Percentiles rank a stretch among this genome's conserved stretches.
phyloP scores from a whole-genome alignment of 345 rosid genomes.

The Eucalyptus pauciflora region DNA sequence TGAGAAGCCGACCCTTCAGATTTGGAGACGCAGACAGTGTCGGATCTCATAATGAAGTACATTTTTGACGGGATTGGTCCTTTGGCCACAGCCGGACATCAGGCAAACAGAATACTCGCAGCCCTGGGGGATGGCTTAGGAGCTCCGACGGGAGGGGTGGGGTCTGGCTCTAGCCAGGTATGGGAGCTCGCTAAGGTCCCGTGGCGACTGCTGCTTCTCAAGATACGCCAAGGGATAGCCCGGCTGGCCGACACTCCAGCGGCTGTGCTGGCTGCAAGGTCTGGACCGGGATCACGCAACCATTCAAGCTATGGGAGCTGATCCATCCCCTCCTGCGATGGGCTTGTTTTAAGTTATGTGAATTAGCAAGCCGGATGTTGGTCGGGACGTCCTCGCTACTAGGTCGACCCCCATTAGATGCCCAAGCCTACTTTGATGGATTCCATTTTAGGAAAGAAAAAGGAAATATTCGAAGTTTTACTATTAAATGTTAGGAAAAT shows the following conservation, averaged over 20 bases:
- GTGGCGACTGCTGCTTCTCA: background rate
- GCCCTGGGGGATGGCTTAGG: background rate
- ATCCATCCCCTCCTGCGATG: background rate
- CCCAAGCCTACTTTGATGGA: too few relatives aligned
- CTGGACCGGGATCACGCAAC: too few relatives aligned
- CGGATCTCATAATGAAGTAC: background rate
- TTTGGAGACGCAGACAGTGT: background rate
- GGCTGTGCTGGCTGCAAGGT: too few relatives aligned
- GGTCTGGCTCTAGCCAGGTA: background rate
- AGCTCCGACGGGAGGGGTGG: background rate
- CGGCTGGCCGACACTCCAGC: background rate
- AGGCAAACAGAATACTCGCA: too few relatives aligned
- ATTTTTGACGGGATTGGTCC: background rate
- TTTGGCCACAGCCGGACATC: background rate
- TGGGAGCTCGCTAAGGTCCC: background rate
- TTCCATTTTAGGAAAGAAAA: too few relatives aligned
- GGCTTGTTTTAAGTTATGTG: background rate
- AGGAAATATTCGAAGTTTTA: accelerated
- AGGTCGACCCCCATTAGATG: accelerated
- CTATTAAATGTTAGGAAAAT: too few relatives aligned
- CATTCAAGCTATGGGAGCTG: background rate
- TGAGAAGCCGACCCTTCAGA: background rate
- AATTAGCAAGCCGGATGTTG: background rate
- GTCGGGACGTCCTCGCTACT: too few relatives aligned
- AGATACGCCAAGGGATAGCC: background rate